A percentile compares a stretch with the other conserved stretches of the same genome.
Conservation (phyloP, 257 asterid species). For the Solanum pinnatisectum region DNA sequence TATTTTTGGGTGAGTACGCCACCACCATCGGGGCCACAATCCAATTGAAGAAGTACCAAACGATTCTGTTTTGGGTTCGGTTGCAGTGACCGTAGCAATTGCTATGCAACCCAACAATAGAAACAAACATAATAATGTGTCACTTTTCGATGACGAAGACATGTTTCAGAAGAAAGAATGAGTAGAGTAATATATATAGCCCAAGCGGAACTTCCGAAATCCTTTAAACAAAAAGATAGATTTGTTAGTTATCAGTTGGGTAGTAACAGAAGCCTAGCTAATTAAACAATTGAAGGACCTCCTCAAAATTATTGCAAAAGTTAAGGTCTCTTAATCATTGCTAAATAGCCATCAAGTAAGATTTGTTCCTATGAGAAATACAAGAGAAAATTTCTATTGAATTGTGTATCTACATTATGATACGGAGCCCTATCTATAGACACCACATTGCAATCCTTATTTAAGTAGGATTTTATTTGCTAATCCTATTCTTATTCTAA, state of each 20-base stretch:
- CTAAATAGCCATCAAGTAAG: background rate
- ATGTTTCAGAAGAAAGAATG: too few relatives aligned
- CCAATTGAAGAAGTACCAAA: too few relatives aligned
- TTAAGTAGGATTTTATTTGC: background rate
- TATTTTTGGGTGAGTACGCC: too few relatives aligned
- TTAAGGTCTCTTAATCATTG: background rate
- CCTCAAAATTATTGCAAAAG: background rate
- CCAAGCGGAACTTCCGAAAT: too few relatives aligned
- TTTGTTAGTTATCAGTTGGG: background rate
- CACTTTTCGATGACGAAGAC: too few relatives aligned
- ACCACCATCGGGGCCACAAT: too few relatives aligned
- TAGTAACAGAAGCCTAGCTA: background rate
- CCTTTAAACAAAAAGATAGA: background rate
- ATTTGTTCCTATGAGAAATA: background rate
- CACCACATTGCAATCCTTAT: background rate
- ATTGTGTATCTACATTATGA: background rate
- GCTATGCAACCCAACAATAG: too few relatives aligned
- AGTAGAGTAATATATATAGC: too few relatives aligned
- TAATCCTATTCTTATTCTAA: background rate
- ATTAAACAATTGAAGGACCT: background rate
- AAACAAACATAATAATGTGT: too few relatives aligned
- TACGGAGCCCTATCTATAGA: background rate
- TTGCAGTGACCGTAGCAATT: too few relatives aligned
- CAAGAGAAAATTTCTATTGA: background rate
- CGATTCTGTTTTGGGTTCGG: too few relatives aligned